Evolutionary conservation across 257 asterid genomes (phyloP).

Genomic region (Solanum paucissectum): DNA sequence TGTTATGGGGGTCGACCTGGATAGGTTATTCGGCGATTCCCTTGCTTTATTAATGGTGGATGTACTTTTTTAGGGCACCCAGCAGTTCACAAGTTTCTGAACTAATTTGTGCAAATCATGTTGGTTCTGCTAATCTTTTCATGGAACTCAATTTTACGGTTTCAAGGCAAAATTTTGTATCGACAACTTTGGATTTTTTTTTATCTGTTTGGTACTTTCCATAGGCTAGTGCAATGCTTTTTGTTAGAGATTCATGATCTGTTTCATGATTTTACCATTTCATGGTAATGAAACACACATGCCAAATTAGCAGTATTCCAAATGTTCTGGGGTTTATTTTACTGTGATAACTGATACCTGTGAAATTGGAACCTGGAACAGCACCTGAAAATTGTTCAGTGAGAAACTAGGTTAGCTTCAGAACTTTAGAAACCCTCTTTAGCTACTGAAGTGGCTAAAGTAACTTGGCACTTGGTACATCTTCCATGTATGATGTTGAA

Average conservation of each 20-base stretch:
- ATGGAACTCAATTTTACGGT: not conserved
- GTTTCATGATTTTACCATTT: not conserved
- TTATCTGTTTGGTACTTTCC: not conserved
- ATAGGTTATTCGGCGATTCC: not conserved
- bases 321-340: not conserved
- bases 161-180: not conserved
- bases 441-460: not conserved
- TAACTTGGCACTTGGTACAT: slow-evolving; percentile 4
- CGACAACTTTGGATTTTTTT: not conserved
- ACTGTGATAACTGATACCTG: not conserved
- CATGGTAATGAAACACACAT: not conserved
- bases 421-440: not conserved
- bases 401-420: not conserved
- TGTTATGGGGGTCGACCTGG: not conserved
- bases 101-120: not conserved
- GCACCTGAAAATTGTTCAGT: not conserved
- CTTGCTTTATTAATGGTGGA: not conserved
- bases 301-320: not conserved
- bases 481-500: not conserved
- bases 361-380: not conserved
- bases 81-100: not conserved
- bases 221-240: not conserved
- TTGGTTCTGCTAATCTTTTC: not conserved
- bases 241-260: not conserved
- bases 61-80: not conserved